Base-by-base conservation (phyloP, 495 filamentous ascomycete genomes). In the Hyaloscypha variabilis region DNA sequence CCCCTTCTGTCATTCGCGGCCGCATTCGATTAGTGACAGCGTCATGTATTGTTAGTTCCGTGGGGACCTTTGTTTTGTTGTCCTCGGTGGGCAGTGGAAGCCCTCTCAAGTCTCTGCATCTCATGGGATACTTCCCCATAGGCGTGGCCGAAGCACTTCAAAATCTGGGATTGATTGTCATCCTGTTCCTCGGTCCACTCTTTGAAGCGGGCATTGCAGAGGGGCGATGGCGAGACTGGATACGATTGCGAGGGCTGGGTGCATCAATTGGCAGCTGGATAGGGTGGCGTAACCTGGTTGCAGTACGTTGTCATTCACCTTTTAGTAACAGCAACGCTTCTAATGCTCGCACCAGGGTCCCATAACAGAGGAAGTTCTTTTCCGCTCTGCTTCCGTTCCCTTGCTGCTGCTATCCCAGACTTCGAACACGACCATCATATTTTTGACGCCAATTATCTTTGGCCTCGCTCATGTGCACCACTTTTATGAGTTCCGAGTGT, bases 381-480 rank as follows among this genome's bases (percentile, higher is more conserved):
- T 96, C 79, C 91, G 95, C 74, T 90, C 91, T 2, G 84, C 90
- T 54, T 85, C 95, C 53, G 81, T 97, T 58, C 91, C 94, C 6
- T 81, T 97, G 3, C 88, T 96, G 73, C 77, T 97, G 6, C 76
- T 94, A n/a, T 85, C 93, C n/a, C 82, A 82, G 31, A 75, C 83
- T 8, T 77, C 84, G 3, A 75, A 87, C 2, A 76, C 75, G 0
- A 79, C 77, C 5, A 87, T 91, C 68, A 82, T 97, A 71, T 92
- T 95, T 75, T 74, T 91, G 8, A 87, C 91, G 0, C 95, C 95
- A 2, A 76, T 98, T 11, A 91, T 96, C 77, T 99, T 99, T 74
- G 95, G 96, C 61, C 90, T 99, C 57, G 92, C 94, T 13, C 95
- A 99, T 78, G 76, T 97, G 29, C 94, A 99, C 77, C 95, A 98